Evolutionary conservation across 139 green algal species (phyloP), one percentile per base, ranked within the genome.

Genomic region (Yamagishiella unicocca): DNA sequence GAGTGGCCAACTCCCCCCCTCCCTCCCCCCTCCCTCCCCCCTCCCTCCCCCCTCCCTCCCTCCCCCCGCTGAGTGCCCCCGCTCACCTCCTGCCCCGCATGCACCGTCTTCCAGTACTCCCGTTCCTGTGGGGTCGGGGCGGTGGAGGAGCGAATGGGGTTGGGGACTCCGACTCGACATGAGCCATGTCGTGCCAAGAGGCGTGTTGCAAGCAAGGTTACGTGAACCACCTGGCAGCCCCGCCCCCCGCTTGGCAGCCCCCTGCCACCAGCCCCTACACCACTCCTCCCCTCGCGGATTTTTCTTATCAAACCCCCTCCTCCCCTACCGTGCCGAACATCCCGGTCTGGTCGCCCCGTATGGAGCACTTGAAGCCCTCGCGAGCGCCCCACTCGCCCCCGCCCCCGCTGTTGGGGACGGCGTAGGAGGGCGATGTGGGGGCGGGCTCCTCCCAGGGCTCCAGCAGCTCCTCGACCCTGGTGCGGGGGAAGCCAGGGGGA

Each of bases 51-150:
- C 24, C 21, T 68, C 21, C 24, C 25, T 29, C 4, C 12, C 8
- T 35, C 33, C 22, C 40, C 24, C 22, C 5, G 25, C 71, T 2
- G 5, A 6, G 73, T 46, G 10, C n/a, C 78, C 71, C 82, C 74
- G 62, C 89, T 84, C 67, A 46, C 37, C 64, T 82, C 40, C 0
- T 84, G 58, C 1, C 84, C 86, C 2, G 71, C 50, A 50, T 94
- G 90, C 45, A 95, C 84, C 8, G 89, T 93, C 88, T 93, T 85
- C 87, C 89, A 94, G 58, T 90, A 95, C 14, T 76, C 80, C 6
- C 85, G 75, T 55, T 95, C 91, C 79, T 91, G 81, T 19, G 29
- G 21, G 31, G 89, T 8, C 25, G 53, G 83, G 43, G 14, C 33
- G 35, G 4, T 70, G 31, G 24, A 64, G 75, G 10, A 27, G 24